Conservation (phyloP, 2,329 filamentous ascomycete species). For the Coniella lustricola region DNA sequence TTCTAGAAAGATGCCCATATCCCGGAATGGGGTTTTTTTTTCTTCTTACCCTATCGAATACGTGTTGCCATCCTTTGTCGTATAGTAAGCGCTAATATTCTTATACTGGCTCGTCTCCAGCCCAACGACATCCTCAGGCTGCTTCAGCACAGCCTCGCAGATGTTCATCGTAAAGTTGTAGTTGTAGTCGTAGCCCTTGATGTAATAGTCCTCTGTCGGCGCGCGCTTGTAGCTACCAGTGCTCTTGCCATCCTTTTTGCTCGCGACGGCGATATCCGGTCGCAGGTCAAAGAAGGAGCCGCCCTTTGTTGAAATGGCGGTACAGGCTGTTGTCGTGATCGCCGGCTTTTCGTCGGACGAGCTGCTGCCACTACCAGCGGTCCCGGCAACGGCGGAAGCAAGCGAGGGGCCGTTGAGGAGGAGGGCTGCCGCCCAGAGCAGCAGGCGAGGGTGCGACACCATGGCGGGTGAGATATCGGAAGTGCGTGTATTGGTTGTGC, state of each 20-base stretch:
- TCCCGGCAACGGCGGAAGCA: constrained; percentile 10
- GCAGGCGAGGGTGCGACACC: constrained; percentile 9
- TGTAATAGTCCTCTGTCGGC: constrained; percentile 48
- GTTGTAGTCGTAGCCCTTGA: constrained; percentile 68
- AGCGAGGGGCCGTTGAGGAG: constrained; percentile 3
- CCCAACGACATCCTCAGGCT: constrained; percentile 56
- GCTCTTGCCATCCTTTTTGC: constrained; percentile 36
- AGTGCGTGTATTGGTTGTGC: no score
- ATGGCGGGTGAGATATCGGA: no score
- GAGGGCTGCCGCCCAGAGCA: constrained; percentile 13
- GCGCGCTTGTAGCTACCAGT: constrained; percentile 28
- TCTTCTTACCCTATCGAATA: constrained; percentile 68
- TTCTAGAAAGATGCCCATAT: no score
- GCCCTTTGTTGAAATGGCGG: constrained; percentile 48
- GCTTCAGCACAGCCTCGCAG: constrained; percentile 66
- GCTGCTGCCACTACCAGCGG: constrained; percentile 5
- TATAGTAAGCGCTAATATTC: constrained; percentile 76
- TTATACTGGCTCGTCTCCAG: constrained; percentile 54
- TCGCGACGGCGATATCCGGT: constrained; percentile 42
- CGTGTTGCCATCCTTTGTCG: constrained; percentile 49
- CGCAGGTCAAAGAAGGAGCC: constrained; percentile 51
- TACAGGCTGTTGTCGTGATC: constrained; percentile 41
- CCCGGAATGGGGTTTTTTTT: no score
- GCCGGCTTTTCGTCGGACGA: constrained; percentile 19
- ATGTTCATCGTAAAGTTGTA: constrained; percentile 81